Percentiles rank a stretch among this genome's conserved stretches.
phyloP scores from a whole-genome alignment of 2,329 filamentous ascomycete species.

The Fusarium proliferatum region DNA sequence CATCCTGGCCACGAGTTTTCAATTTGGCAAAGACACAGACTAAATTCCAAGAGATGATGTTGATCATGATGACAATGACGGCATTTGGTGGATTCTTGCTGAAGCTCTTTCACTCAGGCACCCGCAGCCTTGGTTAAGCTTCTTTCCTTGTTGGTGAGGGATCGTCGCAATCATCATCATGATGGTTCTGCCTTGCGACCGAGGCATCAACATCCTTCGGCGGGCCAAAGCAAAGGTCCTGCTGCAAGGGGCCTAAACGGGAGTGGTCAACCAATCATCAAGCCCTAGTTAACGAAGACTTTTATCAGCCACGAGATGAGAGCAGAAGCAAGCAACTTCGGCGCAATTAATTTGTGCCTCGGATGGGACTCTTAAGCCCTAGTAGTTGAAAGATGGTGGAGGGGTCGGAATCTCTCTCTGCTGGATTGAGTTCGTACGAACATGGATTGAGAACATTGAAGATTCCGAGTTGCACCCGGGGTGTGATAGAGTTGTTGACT shows the following conservation, averaged over 20 bases:
- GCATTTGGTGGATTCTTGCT: slow-evolving; percentile 17
- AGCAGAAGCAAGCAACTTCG: slow-evolving; percentile 26
- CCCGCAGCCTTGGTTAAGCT: slow-evolving; percentile 18
- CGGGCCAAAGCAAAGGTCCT: slow-evolving; percentile 14
- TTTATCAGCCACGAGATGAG: slow-evolving; percentile 7
- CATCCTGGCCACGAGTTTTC: background rate
- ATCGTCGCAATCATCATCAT: slow-evolving; percentile 24
- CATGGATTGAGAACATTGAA: slow-evolving; percentile 1
- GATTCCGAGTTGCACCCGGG: background rate
- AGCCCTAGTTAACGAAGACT: slow-evolving; percentile 11
- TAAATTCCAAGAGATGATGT: slow-evolving; percentile 19
- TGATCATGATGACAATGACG: slow-evolving; percentile 31
- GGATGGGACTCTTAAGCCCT: slow-evolving; percentile 4
- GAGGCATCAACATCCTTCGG: slow-evolving; percentile 26
- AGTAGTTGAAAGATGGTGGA: slow-evolving; percentile 9
- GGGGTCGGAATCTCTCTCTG: slow-evolving; percentile 3
- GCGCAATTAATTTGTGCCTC: slow-evolving; percentile 15
- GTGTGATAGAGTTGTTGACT: slow-evolving; percentile 2
- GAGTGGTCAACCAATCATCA: slow-evolving; percentile 27
- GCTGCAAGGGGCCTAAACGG: slow-evolving; percentile 28
- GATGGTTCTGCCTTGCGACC: slow-evolving; percentile 33
- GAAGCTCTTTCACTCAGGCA: slow-evolving; percentile 12
- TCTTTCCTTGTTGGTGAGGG: slow-evolving; percentile 36
- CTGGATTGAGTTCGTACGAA: slow-evolving; percentile 25
- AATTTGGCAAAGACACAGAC: background rate